Evolutionary conservation across 2,329 filamentous ascomycete species (phyloP).

Genomic region (Colletotrichum chlorophyti): DNA sequence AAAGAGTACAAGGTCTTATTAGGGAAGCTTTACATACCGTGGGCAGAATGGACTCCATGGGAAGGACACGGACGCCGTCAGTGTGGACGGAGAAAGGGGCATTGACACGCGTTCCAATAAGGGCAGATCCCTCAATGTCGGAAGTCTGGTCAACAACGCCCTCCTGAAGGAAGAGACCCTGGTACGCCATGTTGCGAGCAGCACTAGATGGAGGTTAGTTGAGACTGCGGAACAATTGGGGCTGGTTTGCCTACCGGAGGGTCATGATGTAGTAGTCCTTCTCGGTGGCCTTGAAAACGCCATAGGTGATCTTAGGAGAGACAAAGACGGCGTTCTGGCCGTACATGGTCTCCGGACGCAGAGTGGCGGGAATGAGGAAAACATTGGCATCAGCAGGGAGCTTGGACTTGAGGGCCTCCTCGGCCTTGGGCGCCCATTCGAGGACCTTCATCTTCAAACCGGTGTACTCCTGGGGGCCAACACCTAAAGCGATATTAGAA

Average conservation of each 20-base stretch:
- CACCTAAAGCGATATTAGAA: background rate
- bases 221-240: no score
- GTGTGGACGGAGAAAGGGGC: slow-evolving; percentile 89
- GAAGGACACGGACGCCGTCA: slow-evolving; percentile 84
- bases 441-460: slow-evolving; percentile 90
- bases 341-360: slow-evolving; percentile 98
- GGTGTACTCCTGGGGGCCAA: slow-evolving; percentile 65
- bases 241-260: slow-evolving; percentile 56
- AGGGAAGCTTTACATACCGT: slow-evolving; percentile 44
- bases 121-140: slow-evolving; percentile 77
- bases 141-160: slow-evolving; percentile 77
- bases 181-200: slow-evolving; percentile 96
- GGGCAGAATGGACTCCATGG: slow-evolving; percentile 92
- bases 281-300: slow-evolving; percentile 80
- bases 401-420: slow-evolving; percentile 76
- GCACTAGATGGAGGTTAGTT: slow-evolving; percentile 45
- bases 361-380: slow-evolving; percentile 89
- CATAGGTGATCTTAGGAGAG: slow-evolving; percentile 87
- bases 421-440: slow-evolving; percentile 83
- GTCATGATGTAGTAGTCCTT: slow-evolving; percentile 87
- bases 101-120: slow-evolving; percentile 87
- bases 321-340: slow-evolving; percentile 97
- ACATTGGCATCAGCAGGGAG: slow-evolving; percentile 80
- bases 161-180: slow-evolving; percentile 82
- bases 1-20: background rate